A percentile compares a stretch with the other conserved stretches of the same genome.
Evolutionary conservation across 2,329 filamentous ascomycete genomes (phyloP).

Genomic region (Fonsecaea nubica): DNA sequence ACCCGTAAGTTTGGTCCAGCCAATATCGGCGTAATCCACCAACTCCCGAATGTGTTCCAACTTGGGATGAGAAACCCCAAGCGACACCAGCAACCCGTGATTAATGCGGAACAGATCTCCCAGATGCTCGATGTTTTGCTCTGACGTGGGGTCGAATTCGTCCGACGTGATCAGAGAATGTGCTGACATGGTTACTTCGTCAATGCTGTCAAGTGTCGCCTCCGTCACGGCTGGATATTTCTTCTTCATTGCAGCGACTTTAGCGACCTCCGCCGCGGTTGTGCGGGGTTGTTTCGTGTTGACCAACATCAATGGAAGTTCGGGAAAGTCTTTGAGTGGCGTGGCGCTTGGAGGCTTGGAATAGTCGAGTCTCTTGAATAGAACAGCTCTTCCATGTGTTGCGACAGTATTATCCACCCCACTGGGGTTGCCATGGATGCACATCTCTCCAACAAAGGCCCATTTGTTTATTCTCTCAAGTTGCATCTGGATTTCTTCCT

Average conservation of each 20-base stretch:
- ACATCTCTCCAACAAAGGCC: conserved; percentile 97
- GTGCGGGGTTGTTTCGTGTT: conserved; percentile 89
- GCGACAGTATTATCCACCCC: conserved; percentile 97
- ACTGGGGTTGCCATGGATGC: conserved; percentile 95
- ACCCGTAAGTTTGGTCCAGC: conserved; percentile 97
- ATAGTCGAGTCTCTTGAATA: conserved; percentile 84
- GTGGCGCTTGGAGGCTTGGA: conserved; percentile 76
- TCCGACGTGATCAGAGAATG: conserved; percentile 63
- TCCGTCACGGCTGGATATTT: conserved; percentile 78
- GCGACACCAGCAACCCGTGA: conserved; percentile 85
- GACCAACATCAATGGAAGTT: conserved; percentile 86
- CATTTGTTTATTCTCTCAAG: conserved; percentile 95
- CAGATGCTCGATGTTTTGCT: conserved; percentile 71
- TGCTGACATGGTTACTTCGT: conserved; percentile 65
- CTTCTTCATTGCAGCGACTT: conserved; percentile 76
- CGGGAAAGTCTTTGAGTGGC: conserved; percentile 84
- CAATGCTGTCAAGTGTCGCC: conserved; percentile 83
- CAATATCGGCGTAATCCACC: conserved; percentile 84
- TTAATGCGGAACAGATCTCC: conserved; percentile 93
- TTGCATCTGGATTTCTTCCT: conserved; percentile 85
- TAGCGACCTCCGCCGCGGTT: conserved; percentile 82
- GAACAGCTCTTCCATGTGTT: conserved; percentile 89
- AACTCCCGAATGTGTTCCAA: conserved; percentile 90
- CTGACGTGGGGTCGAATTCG: conserved; percentile 70
- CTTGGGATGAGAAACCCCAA: conserved; percentile 93